These are phyloP conservation scores for Toxicodendron radicans DNA, from an alignment of 345 rosid species.

Conservation along the genomic window DNA sequence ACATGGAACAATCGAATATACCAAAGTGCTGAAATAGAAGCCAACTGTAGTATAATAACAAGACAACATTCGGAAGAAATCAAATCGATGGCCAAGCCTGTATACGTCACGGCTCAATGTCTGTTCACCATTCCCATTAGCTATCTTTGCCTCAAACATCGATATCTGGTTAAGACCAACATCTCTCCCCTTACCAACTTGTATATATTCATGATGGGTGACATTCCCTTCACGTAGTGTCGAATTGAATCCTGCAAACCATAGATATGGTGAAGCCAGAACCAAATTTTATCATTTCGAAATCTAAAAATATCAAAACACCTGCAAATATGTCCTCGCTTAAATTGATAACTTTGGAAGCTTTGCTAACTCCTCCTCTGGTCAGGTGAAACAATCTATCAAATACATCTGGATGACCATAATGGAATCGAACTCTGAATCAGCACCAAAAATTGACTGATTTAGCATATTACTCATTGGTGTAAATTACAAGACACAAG, in stretches of 20 bases:
- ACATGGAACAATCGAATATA: slow-evolving; percentile 21
- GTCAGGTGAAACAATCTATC: slow-evolving; percentile 89
- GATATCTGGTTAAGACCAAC: slow-evolving; percentile 92
- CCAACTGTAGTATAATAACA: slow-evolving; percentile 88
- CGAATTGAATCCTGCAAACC: slow-evolving; percentile 71
- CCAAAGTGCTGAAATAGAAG: slow-evolving; percentile 89
- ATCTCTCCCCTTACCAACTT: slow-evolving; percentile 95
- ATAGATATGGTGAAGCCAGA: slow-evolving; percentile 4
- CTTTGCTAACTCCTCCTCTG: slow-evolving; percentile 92
- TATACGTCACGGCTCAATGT: slow-evolving; percentile 80
- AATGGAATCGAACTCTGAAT: slow-evolving; percentile 70
- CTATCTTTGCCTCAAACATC: slow-evolving; percentile 87
- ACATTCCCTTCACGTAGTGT: slow-evolving; percentile 83
- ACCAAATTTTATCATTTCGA: neutral
- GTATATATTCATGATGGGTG: slow-evolving; percentile 93
- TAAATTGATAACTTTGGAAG: slow-evolving; percentile 81
- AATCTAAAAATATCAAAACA: slow-evolving; percentile 15
- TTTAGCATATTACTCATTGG: neutral
- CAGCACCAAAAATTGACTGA: slow-evolving; percentile 10
- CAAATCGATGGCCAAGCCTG: slow-evolving; percentile 84
- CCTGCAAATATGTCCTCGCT: slow-evolving; percentile 93
- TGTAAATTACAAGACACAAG: neutral
- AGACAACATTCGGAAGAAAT: slow-evolving; percentile 88
- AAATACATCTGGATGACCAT: slow-evolving; percentile 95
- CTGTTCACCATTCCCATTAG: slow-evolving; percentile 91